A percentile compares a stretch with the other conserved stretches of the same genome.
Evolutionary conservation across 768 basidiomycete species (phyloP).

Genomic region (Tephrocybe rancida): DNA sequence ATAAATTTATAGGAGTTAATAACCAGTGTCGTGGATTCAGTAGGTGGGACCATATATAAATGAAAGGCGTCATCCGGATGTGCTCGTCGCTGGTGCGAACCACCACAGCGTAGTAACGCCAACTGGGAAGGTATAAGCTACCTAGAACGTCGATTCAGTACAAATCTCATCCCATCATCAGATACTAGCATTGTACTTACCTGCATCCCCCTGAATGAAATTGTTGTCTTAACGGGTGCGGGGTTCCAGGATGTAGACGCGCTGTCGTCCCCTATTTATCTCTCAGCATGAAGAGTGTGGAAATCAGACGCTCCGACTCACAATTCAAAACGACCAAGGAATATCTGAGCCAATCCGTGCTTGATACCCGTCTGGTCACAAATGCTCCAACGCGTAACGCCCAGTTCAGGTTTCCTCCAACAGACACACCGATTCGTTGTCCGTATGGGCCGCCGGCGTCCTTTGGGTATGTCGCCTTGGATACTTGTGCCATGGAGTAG

Average conservation of each 20-base stretch:
- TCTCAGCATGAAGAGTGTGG: background rate
- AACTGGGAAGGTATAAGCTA: constrained; percentile 76
- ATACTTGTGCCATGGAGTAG: constrained; percentile 75
- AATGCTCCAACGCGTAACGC: constrained; percentile 68
- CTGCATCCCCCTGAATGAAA: constrained; percentile 65
- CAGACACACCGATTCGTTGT: constrained; percentile 64
- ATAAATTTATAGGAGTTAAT: background rate
- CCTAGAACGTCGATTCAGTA: constrained; percentile 31
- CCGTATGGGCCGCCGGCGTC: constrained; percentile 71
- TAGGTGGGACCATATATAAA: too few species aligned
- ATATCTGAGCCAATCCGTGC: constrained; percentile 64
- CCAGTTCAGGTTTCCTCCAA: constrained; percentile 58
- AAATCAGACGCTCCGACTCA: constrained; percentile 34
- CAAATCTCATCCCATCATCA: background rate
- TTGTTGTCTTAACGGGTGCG: constrained; percentile 54
- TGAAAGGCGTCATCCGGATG: constrained; percentile 5
- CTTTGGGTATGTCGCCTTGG: constrained; percentile 71
- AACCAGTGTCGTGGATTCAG: constrained; percentile 2
- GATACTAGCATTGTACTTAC: constrained; percentile 29
- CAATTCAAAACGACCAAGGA: constrained; percentile 77
- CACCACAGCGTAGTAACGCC: constrained; percentile 66
- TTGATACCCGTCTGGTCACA: constrained; percentile 54
- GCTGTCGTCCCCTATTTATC: constrained; percentile 46
- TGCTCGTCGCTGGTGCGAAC: constrained; percentile 31
- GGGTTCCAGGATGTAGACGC: constrained; percentile 55